Evolutionary conservation across 345 rosid genomes (phyloP).

Genomic region (Ceriops decandra): DNA sequence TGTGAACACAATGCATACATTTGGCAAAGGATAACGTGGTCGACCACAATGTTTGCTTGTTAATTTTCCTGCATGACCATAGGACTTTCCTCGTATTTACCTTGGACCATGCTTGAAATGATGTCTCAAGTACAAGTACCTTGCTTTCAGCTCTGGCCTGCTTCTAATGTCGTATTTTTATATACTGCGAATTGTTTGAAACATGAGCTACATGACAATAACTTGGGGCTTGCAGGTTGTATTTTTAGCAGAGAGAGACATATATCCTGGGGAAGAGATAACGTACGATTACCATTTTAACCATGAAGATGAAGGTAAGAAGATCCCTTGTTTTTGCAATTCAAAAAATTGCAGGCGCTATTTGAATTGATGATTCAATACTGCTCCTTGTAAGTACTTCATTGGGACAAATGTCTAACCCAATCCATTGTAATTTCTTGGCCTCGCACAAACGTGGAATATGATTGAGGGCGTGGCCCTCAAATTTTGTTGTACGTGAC

Average conservation of each 20-base stretch:
- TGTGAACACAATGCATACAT: not conserved
- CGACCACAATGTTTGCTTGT: not conserved
- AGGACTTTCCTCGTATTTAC: not conserved
- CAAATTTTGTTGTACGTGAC: not conserved
- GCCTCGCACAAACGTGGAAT: not conserved
- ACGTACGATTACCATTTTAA: conserved; percentile 58
- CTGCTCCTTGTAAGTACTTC: conserved; percentile 16
- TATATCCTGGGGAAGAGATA: conserved; percentile 56
- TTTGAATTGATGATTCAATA: conserved; percentile 34
- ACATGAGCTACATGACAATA: not conserved
- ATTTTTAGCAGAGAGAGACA: conserved; percentile 50
- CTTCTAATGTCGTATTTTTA: not conserved
- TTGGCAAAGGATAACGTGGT: not conserved
- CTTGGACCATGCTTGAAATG: not conserved
- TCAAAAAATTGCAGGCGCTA: conserved; percentile 52
- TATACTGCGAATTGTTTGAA: not conserved
- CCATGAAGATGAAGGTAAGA: conserved; percentile 56
- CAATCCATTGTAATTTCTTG: not conserved
- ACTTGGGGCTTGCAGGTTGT: conserved; percentile 39
- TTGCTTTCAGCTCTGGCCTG: not conserved
- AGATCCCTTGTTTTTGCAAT: conserved; percentile 49
- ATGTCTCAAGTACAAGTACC: not conserved
- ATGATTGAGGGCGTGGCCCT: not conserved
- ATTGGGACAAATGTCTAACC: not conserved
- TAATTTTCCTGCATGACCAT: not conserved